Evolutionary conservation across 208 protist species (phyloP).

Genomic region (Acanthamoeba sp.): DNA sequence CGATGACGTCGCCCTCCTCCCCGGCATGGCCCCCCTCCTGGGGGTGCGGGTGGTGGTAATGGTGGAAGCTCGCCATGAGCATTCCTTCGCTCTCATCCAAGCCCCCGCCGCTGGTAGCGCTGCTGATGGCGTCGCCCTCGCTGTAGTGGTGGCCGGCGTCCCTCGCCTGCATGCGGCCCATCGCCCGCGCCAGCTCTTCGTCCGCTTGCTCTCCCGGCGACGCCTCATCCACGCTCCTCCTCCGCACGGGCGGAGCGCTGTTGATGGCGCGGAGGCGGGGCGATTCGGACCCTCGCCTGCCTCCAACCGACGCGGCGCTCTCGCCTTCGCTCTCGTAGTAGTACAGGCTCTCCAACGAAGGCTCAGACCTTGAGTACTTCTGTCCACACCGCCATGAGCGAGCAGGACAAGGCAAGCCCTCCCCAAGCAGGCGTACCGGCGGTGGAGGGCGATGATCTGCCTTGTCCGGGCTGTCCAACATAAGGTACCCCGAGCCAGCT

Average conservation of each 20-base stretch:
- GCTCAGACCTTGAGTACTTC: background rate
- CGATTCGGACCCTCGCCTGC: background rate
- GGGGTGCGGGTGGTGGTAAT: background rate
- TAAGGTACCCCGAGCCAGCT: background rate
- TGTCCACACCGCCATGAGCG: background rate
- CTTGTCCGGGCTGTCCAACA: background rate
- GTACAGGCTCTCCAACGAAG: background rate
- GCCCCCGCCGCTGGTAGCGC: background rate
- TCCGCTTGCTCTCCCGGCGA: background rate
- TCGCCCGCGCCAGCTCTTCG: background rate
- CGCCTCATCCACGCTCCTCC: background rate
- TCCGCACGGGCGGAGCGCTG: background rate
- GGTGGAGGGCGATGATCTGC: background rate
- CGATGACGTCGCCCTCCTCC: constrained; percentile 20
- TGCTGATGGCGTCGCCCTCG: background rate
- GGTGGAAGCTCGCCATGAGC: background rate
- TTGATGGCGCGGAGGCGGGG: background rate
- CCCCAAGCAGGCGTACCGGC: background rate
- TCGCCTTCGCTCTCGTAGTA: background rate
- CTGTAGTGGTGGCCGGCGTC: background rate
- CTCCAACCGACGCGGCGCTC: too few relatives aligned
- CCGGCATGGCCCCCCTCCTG: too few relatives aligned
- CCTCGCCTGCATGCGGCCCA: background rate
- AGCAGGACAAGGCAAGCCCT: background rate
- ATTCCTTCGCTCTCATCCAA: too few relatives aligned